These are phyloP conservation scores for Saccharomyces pastorianus DNA, from an alignment of 1,139 yeast genomes.

Conservation along the genomic window DNA sequence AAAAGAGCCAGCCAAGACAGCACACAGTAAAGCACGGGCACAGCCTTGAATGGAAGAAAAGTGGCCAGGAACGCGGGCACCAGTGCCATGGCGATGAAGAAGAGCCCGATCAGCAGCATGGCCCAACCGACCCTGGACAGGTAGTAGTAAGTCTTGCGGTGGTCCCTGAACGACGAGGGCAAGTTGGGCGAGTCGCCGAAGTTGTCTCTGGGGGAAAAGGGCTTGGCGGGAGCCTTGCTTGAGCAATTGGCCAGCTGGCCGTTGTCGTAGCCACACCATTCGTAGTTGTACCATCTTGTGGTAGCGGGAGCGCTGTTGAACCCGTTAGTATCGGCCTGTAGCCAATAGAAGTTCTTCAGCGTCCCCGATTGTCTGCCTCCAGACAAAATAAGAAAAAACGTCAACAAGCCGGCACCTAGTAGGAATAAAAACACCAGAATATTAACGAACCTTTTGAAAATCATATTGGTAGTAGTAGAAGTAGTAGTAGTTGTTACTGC, in stretches of 20 bases:
- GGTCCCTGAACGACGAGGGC: conserved; percentile 43
- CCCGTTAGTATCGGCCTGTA: conserved; percentile 57
- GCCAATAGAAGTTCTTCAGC: conserved; percentile 56
- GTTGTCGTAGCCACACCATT: conserved; percentile 44
- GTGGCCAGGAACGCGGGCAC: conserved; percentile 31
- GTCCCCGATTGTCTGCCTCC: conserved; percentile 48
- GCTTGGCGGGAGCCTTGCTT: conserved; percentile 39
- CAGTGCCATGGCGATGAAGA: conserved; percentile 43
- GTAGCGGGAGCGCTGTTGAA: conserved; percentile 41
- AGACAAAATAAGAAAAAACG: conserved; percentile 55
- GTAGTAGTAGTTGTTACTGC: not conserved
- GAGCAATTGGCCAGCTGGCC: conserved; percentile 28
- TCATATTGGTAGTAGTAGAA: conserved; percentile 6
- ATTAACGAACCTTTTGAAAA: conserved; percentile 23
- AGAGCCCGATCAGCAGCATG: conserved; percentile 51
- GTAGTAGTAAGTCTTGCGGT: conserved; percentile 49
- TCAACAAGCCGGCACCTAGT: conserved; percentile 39
- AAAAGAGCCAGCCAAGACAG: conserved; percentile 41
- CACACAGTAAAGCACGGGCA: conserved; percentile 30
- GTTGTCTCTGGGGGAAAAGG: conserved; percentile 66
- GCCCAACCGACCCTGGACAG: conserved; percentile 63
- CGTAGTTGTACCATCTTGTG: conserved; percentile 70
- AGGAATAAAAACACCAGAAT: conserved; percentile 28
- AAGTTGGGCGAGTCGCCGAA: conserved; percentile 45
- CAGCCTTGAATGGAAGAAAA: conserved; percentile 31